Conservation (phyloP, 2,329 filamentous ascomycete genomes). For the Alternaria viburni region DNA sequence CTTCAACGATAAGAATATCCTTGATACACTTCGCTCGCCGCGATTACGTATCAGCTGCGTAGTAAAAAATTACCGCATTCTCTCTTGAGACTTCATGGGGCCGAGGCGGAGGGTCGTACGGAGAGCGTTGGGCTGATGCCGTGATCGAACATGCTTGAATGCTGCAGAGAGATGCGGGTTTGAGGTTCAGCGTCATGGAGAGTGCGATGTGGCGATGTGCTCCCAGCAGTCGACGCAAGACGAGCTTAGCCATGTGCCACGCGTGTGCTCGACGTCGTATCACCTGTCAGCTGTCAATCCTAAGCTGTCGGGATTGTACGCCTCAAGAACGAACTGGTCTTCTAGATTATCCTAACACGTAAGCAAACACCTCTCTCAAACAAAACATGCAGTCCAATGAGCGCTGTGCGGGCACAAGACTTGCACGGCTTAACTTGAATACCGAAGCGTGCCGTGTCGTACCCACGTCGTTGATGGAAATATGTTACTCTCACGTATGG, state of each 20-base stretch:
- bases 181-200: not conserved
- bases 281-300: not conserved
- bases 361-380: conserved; percentile 5
- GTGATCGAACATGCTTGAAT: not conserved
- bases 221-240: not conserved
- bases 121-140: not conserved
- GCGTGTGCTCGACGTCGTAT: not conserved
- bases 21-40: not conserved
- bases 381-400: not conserved
- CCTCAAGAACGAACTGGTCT: not conserved
- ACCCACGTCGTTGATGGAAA: not conserved
- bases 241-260: conserved; percentile 1
- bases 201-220: not conserved
- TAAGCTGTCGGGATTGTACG: not conserved
- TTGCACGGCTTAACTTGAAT: conserved; percentile 4
- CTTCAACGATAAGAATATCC: not conserved
- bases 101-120: not conserved
- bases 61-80: not conserved
- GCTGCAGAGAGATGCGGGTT: not conserved
- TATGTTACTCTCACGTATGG: conserved; percentile 5
- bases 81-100: not conserved
- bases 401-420: not conserved
- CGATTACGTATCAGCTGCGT: not conserved
- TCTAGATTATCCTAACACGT: not conserved
- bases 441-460: not conserved